phyloP scores from a whole-genome alignment of 177 flowering plant genomes.

The Vitis hybrid region DNA sequence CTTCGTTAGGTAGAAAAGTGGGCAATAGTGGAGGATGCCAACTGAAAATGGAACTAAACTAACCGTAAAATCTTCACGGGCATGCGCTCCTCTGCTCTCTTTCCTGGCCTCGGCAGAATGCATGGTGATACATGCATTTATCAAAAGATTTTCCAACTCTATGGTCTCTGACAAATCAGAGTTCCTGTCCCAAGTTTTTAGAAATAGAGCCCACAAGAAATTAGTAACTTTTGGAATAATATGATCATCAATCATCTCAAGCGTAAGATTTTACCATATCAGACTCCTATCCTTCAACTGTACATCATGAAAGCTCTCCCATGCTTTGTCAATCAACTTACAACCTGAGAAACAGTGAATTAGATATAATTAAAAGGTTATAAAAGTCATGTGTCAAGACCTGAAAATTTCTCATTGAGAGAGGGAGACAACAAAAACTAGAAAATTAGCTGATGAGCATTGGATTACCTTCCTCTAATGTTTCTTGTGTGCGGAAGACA shows the following conservation, averaged over 20 bases:
- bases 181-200: slow-evolving; percentile 51
- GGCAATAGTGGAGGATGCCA: not conserved
- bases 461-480: slow-evolving; percentile 81
- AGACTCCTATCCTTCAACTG: slow-evolving; percentile 78
- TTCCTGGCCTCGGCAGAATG: slow-evolving; percentile 99
- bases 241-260: not conserved
- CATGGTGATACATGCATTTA: slow-evolving; percentile 94
- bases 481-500: slow-evolving; percentile 94
- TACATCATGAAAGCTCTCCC: slow-evolving; percentile 93
- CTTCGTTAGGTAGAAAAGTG: slow-evolving; percentile 1
- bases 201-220: not conserved
- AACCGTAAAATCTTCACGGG: slow-evolving; percentile 91
- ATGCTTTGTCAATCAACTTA: slow-evolving; percentile 78
- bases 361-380: not conserved
- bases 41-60: slow-evolving; percentile 16
- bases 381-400: not conserved
- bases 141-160: slow-evolving; percentile 92
- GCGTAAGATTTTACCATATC: slow-evolving; percentile 62
- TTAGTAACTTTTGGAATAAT: not conserved
- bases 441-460: not conserved
- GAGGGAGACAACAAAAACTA: not conserved
- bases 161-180: slow-evolving; percentile 90
- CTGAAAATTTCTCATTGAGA: no score
- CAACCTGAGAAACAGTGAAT: slow-evolving; percentile 51
- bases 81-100: slow-evolving; percentile 99